Percentiles rank a stretch among this genome's conserved stretches.
Evolutionary conservation across 257 asterid genomes (phyloP).

Genomic region (Buddleja alternifolia): DNA sequence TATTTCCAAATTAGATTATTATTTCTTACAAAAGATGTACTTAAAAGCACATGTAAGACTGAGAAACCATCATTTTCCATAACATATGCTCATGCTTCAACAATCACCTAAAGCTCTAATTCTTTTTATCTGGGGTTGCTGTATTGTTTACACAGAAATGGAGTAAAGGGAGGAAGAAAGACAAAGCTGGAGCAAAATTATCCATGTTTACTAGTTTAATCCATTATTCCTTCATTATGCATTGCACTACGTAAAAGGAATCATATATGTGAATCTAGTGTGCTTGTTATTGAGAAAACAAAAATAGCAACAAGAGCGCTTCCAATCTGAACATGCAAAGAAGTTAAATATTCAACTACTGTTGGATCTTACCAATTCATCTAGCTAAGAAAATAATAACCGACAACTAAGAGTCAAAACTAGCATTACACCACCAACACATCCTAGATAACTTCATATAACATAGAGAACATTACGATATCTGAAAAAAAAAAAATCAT

Average conservation of each 20-base stretch:
- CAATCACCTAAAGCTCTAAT: neutral
- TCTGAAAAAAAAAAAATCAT: too few relatives aligned
- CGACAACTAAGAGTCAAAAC: neutral
- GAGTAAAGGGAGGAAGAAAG: neutral
- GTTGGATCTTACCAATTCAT: neutral
- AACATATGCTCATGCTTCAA: neutral
- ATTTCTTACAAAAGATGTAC: neutral
- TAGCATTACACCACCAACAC: neutral
- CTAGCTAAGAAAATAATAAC: neutral
- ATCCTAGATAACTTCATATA: neutral
- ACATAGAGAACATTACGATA: too few relatives aligned
- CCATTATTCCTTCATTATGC: neutral
- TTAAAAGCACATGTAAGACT: neutral
- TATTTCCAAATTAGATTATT: too few relatives aligned
- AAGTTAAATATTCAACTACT: slow-evolving; percentile 2
- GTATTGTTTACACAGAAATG: neutral
- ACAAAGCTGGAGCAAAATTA: neutral
- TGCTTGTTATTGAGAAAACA: neutral
- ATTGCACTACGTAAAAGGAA: neutral
- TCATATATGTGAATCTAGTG: neutral
- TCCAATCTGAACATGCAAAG: slow-evolving; percentile 9
- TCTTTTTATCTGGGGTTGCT: neutral
- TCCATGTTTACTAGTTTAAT: neutral
- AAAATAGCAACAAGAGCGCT: neutral
- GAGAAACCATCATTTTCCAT: neutral